Evolutionary conservation across 768 basidiomycete genomes (phyloP), one percentile per base, ranked within the genome.

Genomic region (Tremella mesenterica): DNA sequence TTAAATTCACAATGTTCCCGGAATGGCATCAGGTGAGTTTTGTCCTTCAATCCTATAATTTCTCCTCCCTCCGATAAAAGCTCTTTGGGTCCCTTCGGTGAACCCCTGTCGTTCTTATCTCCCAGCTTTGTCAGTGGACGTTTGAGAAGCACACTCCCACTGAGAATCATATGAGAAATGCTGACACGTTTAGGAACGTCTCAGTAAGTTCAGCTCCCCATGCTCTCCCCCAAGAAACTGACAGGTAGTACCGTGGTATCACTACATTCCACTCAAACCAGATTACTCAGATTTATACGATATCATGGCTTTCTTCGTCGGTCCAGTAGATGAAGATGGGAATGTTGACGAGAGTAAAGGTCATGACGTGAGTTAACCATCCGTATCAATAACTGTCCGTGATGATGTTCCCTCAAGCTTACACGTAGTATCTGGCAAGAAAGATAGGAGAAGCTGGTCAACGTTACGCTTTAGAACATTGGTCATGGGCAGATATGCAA

Each of bases 1-100:
- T 86, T 74, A 85, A 85, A 64, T 76, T 81, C 30, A 85, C 84
- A 0, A 78, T 85, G 56, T 85, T 83, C 63, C 84, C 83, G 0
- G 85, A 85, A 72, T 86, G 85, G 85, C 82, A 63, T 51, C 65
- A 60, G 61, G 64, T 61, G 56, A 59, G 58, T 60, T 30, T 21
- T 39, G 34, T 48, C 31, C n/a, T n/a, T n/a, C n/a, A n/a, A n/a
- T n/a, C n/a, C n/a, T n/a, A n/a, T n/a, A n/a, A n/a, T n/a, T n/a
- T n/a, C n/a, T n/a, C n/a, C n/a, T n/a, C n/a, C n/a, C n/a, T n/a
- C n/a, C n/a, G n/a, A n/a, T n/a, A n/a, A n/a, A n/a, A n/a, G n/a
- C n/a, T n/a, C n/a, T n/a, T n/a, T n/a, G n/a, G n/a, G n/a, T n/a
- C n/a, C n/a, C n/a, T n/a, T n/a, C n/a, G n/a, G n/a, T n/a, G n/a